Percentiles rank a stretch among this genome's conserved stretches.
phyloP scores from a whole-genome alignment of 2,329 filamentous ascomycete species.

The Escovopsis sp. region DNA sequence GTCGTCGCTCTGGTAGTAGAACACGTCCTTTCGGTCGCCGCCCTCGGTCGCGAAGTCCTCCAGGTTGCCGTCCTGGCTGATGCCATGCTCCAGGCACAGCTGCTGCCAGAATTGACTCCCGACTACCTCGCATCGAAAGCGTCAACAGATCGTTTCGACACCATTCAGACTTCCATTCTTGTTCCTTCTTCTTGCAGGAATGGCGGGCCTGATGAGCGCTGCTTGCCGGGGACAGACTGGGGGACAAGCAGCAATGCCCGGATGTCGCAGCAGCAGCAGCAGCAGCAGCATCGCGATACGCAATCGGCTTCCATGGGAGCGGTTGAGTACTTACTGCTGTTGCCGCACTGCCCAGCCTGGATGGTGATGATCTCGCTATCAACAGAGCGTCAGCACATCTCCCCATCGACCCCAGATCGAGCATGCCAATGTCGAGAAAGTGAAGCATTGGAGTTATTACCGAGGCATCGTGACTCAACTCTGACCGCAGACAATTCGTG shows the following conservation, averaged over 20 bases:
- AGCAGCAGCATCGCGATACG: too few relatives aligned
- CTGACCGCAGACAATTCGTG: conserved; percentile 2
- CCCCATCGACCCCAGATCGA: not conserved
- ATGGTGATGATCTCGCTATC: conserved; percentile 97
- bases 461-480: conserved; percentile 12
- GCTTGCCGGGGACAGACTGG: too few relatives aligned
- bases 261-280: too few relatives aligned
- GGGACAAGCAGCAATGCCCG: too few relatives aligned
- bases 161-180: not conserved
- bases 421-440: conserved; percentile 4
- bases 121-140: conserved; percentile 46
- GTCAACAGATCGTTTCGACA: conserved; percentile 5
- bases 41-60: conserved; percentile 97
- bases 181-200: too few relatives aligned
- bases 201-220: too few relatives aligned
- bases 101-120: conserved; percentile 99
- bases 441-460: conserved; percentile 8
- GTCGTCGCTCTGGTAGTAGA: conserved; percentile 99
- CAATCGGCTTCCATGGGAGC: too few relatives aligned
- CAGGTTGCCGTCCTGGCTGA: conserved; percentile 91
- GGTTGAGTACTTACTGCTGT: conserved; percentile 63
- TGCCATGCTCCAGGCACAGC: conserved; percentile 93
- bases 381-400: conserved; percentile 1
- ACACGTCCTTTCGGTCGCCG: conserved; percentile 95
- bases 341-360: conserved; percentile 97